These are phyloP conservation scores for Centrapalus pauciflorus DNA, from an alignment of 129 eudicot genomes.

Conservation along the genomic window DNA sequence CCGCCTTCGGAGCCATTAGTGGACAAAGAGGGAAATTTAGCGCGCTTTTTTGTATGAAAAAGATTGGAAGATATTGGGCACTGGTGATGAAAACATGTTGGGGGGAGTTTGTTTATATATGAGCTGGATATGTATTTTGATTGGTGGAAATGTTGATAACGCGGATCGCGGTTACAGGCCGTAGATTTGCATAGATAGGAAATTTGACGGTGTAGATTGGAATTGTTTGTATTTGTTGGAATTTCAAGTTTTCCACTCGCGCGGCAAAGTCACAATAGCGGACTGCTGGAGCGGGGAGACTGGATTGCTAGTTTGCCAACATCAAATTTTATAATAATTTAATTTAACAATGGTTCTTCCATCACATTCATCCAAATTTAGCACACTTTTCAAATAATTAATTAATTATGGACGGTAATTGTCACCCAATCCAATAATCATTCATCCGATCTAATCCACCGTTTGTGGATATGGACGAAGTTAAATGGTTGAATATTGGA, in stretches of 20 bases:
- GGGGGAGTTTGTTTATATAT: constrained; percentile 17
- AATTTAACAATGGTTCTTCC: no score
- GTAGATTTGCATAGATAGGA: constrained; percentile 9
- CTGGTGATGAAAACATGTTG: not conserved
- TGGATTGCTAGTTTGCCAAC: no score
- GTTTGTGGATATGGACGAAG: no score
- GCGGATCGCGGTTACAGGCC: constrained; percentile 17
- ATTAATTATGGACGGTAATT: no score
- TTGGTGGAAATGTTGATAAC: constrained; percentile 13
- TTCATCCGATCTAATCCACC: no score
- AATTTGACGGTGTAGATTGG: constrained; percentile 30
- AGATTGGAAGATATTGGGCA: not conserved
- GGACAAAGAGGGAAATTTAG: not conserved
- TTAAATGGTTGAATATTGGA: no score
- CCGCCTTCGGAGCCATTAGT: constrained; percentile 57
- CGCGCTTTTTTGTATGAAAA: not conserved
- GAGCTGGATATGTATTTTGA: not conserved
- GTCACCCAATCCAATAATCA: no score
- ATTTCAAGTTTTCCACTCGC: not conserved
- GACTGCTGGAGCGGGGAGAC: no score
- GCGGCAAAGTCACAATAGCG: not conserved
- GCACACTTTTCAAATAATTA: no score
- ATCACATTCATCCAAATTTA: no score
- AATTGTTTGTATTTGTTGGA: not conserved
- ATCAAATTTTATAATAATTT: no score